phyloP scores from a whole-genome alignment of 2,329 filamentous ascomycete species.

The Aplosporella prunicola region DNA sequence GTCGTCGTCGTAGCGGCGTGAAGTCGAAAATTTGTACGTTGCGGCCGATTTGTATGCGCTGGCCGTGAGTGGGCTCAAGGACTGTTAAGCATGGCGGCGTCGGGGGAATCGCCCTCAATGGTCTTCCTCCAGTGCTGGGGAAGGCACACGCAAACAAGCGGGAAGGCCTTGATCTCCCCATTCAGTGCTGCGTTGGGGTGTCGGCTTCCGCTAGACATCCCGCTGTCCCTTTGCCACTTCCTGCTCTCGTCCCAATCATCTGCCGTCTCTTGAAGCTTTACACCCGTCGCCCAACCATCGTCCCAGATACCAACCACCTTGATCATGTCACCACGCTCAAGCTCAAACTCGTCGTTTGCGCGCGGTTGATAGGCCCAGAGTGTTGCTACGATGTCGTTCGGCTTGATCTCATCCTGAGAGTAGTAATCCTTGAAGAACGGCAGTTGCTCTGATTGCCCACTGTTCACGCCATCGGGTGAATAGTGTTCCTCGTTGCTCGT shows the following conservation, averaged over 20 bases:
- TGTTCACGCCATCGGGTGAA: slow-evolving; percentile 75
- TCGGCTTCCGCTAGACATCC: slow-evolving; percentile 69
- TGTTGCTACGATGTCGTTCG: slow-evolving; percentile 78
- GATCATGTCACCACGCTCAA: slow-evolving; percentile 95
- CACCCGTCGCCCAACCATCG: slow-evolving; percentile 94
- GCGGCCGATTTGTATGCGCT: no score
- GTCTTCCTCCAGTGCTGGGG: slow-evolving; percentile 96
- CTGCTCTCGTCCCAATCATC: slow-evolving; percentile 79
- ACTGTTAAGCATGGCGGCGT: slow-evolving; percentile 1
- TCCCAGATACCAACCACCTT: slow-evolving; percentile 99
- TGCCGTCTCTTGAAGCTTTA: slow-evolving; percentile 70
- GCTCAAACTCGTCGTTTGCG: slow-evolving; percentile 81
- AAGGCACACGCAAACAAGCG: slow-evolving; percentile 88
- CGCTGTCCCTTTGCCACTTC: slow-evolving; percentile 79
- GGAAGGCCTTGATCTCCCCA: slow-evolving; percentile 95
- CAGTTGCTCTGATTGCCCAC: slow-evolving; percentile 89
- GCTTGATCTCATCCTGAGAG: slow-evolving; percentile 89
- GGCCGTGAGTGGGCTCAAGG: no score
- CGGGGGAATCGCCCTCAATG: slow-evolving; percentile 65
- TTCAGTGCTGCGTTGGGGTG: slow-evolving; percentile 26
- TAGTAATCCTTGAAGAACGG: slow-evolving; percentile 99
- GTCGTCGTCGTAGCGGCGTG: no score
- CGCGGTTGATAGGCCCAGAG: slow-evolving; percentile 96
- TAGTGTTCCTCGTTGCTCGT: slow-evolving; percentile 47
- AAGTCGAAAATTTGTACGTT: no score